Conservation (phyloP, 1,284 basidiomycete species). For the Ceratobasidium sp. region DNA sequence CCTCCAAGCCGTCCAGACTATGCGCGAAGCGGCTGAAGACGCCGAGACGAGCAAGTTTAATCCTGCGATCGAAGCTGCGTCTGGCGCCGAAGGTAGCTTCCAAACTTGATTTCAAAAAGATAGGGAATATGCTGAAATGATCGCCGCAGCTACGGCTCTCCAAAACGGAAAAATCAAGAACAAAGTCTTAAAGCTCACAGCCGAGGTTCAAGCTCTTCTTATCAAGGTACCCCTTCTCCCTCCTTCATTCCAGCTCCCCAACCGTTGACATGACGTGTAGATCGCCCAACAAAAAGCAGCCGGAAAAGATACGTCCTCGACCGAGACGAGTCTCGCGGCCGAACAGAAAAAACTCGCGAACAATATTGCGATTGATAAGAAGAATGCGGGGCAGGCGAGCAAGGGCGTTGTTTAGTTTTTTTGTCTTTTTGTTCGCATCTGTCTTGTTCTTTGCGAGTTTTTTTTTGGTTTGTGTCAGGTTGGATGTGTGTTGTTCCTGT, state of each 20-base stretch:
- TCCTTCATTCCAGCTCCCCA: neutral
- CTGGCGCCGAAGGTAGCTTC: slow-evolving; percentile 53
- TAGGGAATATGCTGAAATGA: too few relatives aligned
- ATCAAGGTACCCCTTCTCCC: slow-evolving; percentile 53
- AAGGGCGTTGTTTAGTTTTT: slow-evolving; percentile 30
- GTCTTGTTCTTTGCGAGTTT: neutral
- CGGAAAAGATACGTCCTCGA: slow-evolving; percentile 53
- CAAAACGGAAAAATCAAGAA: slow-evolving; percentile 63
- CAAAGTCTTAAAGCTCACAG: slow-evolving; percentile 64
- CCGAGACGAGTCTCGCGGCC: slow-evolving; percentile 51
- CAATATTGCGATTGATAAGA: slow-evolving; percentile 56
- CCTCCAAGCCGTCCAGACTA: slow-evolving; percentile 56
- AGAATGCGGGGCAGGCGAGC: slow-evolving; percentile 51
- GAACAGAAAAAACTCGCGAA: slow-evolving; percentile 56
- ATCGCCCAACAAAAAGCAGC: slow-evolving; percentile 56
- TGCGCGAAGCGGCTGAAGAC: slow-evolving; percentile 60
- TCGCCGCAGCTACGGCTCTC: slow-evolving; percentile 54
- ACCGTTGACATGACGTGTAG: slow-evolving; percentile 44
- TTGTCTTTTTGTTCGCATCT: neutral
- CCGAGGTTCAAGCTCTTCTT: slow-evolving; percentile 56
- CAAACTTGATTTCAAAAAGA: too few relatives aligned
- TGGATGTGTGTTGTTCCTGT: too few relatives aligned
- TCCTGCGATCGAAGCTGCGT: slow-evolving; percentile 58
- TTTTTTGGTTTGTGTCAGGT: neutral
- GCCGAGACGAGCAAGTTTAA: slow-evolving; percentile 61